These are phyloP conservation scores for Stylosanthes scabra DNA, from an alignment of 331 rosid species.

Conservation along the genomic window DNA sequence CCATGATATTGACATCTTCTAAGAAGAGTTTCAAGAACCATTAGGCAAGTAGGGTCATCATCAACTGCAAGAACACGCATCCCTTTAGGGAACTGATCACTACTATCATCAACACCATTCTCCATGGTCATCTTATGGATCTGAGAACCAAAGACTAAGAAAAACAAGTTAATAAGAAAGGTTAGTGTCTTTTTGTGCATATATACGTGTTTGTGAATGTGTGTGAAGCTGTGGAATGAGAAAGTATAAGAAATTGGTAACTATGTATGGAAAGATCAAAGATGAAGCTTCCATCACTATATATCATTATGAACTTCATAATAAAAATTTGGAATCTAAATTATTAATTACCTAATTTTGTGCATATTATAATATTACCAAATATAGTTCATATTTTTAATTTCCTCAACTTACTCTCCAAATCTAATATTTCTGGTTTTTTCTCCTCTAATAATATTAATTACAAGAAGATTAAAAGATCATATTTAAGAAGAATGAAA, in stretches of 20 bases:
- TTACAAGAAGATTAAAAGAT: no score
- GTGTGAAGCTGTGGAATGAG: slow-evolving; percentile 19
- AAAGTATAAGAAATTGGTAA: slow-evolving; percentile 40
- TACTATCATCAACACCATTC: slow-evolving; percentile 53
- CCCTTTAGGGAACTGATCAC: slow-evolving; percentile 81
- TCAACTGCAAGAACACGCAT: slow-evolving; percentile 98
- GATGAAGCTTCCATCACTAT: not conserved
- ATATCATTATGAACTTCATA: no score
- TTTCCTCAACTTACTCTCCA: no score
- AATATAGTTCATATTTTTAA: not conserved
- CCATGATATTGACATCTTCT: slow-evolving; percentile 92
- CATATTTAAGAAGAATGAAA: no score
- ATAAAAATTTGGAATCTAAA: no score
- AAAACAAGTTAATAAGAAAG: not conserved
- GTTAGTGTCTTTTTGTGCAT: slow-evolving; percentile 5
- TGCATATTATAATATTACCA: no score
- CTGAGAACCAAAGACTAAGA: not conserved
- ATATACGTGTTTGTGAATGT: slow-evolving; percentile 17
- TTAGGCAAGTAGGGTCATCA: slow-evolving; percentile 86
- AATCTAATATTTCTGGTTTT: no score
- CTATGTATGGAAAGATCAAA: not conserved
- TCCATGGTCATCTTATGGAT: slow-evolving; percentile 55
- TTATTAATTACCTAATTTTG: no score
- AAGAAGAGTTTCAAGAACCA: slow-evolving; percentile 76
- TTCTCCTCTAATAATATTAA: no score